Conservation (phyloP, 129 eudicot genomes). For the Flaveria bidentis region DNA sequence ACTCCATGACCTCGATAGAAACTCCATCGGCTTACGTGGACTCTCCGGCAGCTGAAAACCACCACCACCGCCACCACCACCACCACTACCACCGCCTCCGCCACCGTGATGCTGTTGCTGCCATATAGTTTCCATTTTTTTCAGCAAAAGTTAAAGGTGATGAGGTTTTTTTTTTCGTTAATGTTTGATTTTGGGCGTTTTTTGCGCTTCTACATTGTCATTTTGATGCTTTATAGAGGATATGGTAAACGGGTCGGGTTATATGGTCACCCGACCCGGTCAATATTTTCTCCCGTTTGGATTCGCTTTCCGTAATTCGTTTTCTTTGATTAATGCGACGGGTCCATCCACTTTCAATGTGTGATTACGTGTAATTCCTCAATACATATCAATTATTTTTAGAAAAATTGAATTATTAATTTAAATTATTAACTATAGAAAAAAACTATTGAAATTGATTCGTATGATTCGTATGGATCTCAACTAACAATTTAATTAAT, state of each 20-base stretch:
- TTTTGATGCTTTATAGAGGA: conserved; percentile 16
- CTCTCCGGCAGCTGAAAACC: conserved; percentile 77
- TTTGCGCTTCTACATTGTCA: conserved; percentile 13
- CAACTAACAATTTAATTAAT: no score
- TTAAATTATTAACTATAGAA: no score
- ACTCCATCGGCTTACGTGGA: conserved; percentile 90
- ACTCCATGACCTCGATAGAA: conserved; percentile 93
- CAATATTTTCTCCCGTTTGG: conserved; percentile 22
- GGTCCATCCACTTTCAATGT: conserved; percentile 6
- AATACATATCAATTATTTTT: no score
- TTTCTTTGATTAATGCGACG: conserved; percentile 25
- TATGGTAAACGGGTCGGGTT: conserved; percentile 8
- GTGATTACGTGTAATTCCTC: conserved; percentile 31
- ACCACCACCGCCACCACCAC: conserved; percentile 26
- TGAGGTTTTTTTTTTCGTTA: conserved; percentile 7
- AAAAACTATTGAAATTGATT: no score
- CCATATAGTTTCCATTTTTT: conserved; percentile 54
- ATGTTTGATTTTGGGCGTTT: conserved; percentile 21
- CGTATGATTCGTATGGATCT: no score
- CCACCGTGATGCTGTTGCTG: conserved; percentile 45
- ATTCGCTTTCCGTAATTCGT: conserved; percentile 25
- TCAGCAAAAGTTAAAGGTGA: conserved; percentile 7
- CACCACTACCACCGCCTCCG: conserved; percentile 31
- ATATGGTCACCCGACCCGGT: conserved; percentile 17
- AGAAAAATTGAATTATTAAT: no score